These are phyloP conservation scores for Limnanthes douglasii DNA, from an alignment of 345 rosid genomes.

Conservation along the genomic window DNA sequence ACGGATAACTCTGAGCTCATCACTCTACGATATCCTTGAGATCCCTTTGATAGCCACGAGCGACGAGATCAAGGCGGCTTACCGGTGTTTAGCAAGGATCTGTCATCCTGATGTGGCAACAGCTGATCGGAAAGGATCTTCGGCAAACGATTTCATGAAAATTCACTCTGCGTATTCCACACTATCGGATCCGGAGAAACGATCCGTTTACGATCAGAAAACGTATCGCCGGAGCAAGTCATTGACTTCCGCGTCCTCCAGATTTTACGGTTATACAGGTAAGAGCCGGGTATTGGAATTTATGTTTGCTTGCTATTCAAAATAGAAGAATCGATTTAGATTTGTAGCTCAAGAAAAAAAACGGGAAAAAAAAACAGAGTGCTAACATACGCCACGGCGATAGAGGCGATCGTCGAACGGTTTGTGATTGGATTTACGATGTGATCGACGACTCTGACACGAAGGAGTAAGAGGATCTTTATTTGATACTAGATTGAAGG, in stretches of 20 bases:
- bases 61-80: slow-evolving; percentile 76
- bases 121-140: slow-evolving; percentile 25
- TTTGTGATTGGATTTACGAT: too few relatives aligned
- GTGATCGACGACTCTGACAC: too few relatives aligned
- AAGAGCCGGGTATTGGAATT: slow-evolving; percentile 87
- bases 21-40: slow-evolving; percentile 60
- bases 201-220: slow-evolving; percentile 61
- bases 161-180: slow-evolving; percentile 76
- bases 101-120: slow-evolving; percentile 68
- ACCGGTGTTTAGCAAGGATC: slow-evolving; percentile 56
- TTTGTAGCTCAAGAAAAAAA: too few relatives aligned
- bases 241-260: slow-evolving; percentile 30
- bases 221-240: slow-evolving; percentile 28
- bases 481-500: too few relatives aligned
- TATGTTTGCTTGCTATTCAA: not conserved
- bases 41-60: slow-evolving; percentile 38
- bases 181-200: slow-evolving; percentile 73
- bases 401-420: too few relatives aligned
- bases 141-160: slow-evolving; percentile 61
- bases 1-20: slow-evolving; percentile 17
- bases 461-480: too few relatives aligned
- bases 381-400: slow-evolving; percentile 14
- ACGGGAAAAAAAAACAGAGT: slow-evolving; percentile 7
- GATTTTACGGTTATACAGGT: slow-evolving; percentile 27
- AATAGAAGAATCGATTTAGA: slow-evolving; percentile 3